Percentiles rank a stretch among this genome's conserved stretches.
These are phyloP conservation scores for Gossypium laxum DNA, from an alignment of 441 rosid species.

Conservation along the genomic window DNA sequence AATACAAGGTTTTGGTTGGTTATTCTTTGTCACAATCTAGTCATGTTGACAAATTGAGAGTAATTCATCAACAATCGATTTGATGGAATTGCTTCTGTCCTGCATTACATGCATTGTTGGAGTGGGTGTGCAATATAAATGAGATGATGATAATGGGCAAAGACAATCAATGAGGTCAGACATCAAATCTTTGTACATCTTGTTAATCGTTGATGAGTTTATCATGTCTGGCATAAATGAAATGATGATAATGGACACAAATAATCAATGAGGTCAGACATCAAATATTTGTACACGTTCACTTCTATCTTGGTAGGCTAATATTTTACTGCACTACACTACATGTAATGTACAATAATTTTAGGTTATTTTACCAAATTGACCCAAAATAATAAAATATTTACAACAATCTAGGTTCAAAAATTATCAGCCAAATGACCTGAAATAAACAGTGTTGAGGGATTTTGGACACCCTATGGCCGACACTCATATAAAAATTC, in stretches of 20 bases:
- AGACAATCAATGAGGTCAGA: conserved; percentile 2
- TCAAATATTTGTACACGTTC: conserved; percentile 8
- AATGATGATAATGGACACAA: conserved; percentile 10
- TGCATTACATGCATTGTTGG: conserved; percentile 17
- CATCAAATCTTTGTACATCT: not conserved
- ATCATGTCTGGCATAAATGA: not conserved
- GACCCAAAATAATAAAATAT: too few species aligned
- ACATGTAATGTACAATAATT: not conserved
- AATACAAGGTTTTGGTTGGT: conserved; percentile 67
- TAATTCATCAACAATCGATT: conserved; percentile 25
- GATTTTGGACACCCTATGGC: too few species aligned
- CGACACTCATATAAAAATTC: too few species aligned
- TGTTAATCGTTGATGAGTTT: conserved; percentile 8
- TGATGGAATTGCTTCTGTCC: conserved; percentile 11
- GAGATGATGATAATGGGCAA: not conserved
- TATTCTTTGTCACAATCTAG: conserved; percentile 57
- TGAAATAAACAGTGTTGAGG: too few species aligned
- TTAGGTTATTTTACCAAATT: conserved; percentile 1
- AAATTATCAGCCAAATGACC: too few species aligned
- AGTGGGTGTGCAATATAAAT: conserved; percentile 11
- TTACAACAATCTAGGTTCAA: too few species aligned
- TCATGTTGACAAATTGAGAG: conserved; percentile 43
- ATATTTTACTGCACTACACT: conserved; percentile 2
- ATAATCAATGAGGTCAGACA: not conserved
- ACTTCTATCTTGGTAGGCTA: not conserved